Evolutionary conservation across 1,139 yeast genomes (phyloP).

Genomic region (Lodderomyces beijingensis): DNA sequence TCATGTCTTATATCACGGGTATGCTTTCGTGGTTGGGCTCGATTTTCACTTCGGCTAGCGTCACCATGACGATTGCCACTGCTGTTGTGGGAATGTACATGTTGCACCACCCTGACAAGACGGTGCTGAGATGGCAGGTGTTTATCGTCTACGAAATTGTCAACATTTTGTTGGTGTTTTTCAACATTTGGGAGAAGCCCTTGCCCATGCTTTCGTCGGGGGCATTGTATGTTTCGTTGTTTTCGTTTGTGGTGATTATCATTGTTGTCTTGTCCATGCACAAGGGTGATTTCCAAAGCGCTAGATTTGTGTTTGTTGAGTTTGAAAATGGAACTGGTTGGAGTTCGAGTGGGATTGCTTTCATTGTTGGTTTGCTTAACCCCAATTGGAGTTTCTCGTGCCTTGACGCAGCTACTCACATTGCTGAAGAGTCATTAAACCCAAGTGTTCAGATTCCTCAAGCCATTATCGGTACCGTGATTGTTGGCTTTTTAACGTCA

Average conservation of each 20-base stretch:
- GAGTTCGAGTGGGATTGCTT: slow-evolving; percentile 55
- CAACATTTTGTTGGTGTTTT: slow-evolving; percentile 39
- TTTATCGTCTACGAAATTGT: slow-evolving; percentile 46
- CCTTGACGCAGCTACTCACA: slow-evolving; percentile 64
- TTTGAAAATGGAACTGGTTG: slow-evolving; percentile 66
- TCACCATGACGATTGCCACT: slow-evolving; percentile 49
- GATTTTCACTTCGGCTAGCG: slow-evolving; percentile 57
- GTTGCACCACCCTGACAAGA: slow-evolving; percentile 38
- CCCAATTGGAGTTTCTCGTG: slow-evolving; percentile 72
- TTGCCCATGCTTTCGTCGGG: slow-evolving; percentile 50
- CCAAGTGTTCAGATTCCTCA: slow-evolving; percentile 61
- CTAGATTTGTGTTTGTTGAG: slow-evolving; percentile 57
- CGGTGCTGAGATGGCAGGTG: slow-evolving; percentile 53
- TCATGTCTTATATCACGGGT: slow-evolving; percentile 49
- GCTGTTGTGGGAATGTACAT: slow-evolving; percentile 53
- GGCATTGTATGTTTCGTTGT: slow-evolving; percentile 51
- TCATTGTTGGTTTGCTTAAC: slow-evolving; percentile 61
- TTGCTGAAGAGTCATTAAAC: slow-evolving; percentile 61
- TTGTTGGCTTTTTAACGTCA: slow-evolving; percentile 61
- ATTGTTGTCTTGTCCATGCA: slow-evolving; percentile 52
- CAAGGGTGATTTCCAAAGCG: slow-evolving; percentile 47
- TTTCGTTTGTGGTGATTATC: slow-evolving; percentile 52
- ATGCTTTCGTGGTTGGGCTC: slow-evolving; percentile 55
- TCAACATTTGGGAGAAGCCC: slow-evolving; percentile 56
- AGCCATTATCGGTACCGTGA: slow-evolving; percentile 61